Conservation (phyloP, 176 grass and related monocot species). For the Oryza meridionalis region DNA sequence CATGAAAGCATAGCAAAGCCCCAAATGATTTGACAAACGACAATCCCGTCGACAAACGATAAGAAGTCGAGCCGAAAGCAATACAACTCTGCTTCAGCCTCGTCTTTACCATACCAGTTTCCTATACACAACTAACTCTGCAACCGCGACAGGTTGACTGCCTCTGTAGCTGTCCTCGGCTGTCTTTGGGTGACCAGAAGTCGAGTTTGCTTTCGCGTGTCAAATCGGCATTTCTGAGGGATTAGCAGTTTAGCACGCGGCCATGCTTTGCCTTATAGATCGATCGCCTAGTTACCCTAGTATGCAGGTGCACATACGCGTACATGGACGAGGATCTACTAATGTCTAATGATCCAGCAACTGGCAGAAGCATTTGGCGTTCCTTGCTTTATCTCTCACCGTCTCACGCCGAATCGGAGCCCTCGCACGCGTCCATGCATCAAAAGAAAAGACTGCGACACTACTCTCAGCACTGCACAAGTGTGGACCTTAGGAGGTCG, state of each 20-base stretch:
- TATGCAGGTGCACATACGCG: background rate
- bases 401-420: too few species aligned
- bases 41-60: background rate
- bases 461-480: background rate
- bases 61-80: background rate
- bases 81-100: background rate
- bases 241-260: background rate
- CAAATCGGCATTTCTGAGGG: constrained; percentile 8
- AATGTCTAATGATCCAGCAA: too few species aligned
- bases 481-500: constrained; percentile 16
- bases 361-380: background rate
- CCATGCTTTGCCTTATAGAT: background rate
- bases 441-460: too few species aligned
- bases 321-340: background rate
- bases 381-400: too few species aligned
- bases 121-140: background rate
- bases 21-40: background rate
- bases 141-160: background rate
- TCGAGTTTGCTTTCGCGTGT: background rate
- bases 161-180: background rate
- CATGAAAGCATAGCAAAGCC: constrained; percentile 3
- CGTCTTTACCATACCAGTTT: constrained; percentile 8
- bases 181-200: constrained; percentile 26
- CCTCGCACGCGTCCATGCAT: too few species aligned
- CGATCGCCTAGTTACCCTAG: background rate